Evolutionary conservation across 1,284 basidiomycete species (phyloP), one percentile per base, ranked within the genome.

Genomic region (Naganishia sp.): DNA sequence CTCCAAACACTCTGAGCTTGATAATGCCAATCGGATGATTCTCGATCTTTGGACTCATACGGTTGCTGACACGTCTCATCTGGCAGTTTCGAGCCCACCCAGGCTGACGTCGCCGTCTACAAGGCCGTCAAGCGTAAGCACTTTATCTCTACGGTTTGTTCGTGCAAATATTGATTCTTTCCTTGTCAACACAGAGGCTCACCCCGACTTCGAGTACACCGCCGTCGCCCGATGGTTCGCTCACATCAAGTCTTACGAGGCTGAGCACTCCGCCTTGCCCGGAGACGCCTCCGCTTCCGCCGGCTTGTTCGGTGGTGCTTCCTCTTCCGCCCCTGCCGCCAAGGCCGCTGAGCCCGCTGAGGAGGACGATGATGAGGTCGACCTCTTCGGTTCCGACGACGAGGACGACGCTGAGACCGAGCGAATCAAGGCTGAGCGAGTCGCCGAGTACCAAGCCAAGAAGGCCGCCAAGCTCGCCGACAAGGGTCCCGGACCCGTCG

Each of bases 71-170:
- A 13, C n/a, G 6, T 53, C 31, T 57, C 31, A 9, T 13, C 11
- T 57, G 68, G 53, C 76, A 99, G 95, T 70, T 93, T 92, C 84
- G 87, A 89, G 65, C 90, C 95, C 67, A 94, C 94, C 64, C 94
- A 98, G 83, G 94, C 95, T 70, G 95, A 99, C 83, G 94, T 97
- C 65, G 86, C 87, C 76, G 92, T 96, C 80, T 96, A 89, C 88
- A 91, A 92, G 80, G 83, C 88, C 48, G 66, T 80, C 69, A 73
- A 72, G 65, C 64, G 72, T 71, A 68, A 73, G 75, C 63, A 73
- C 73, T 61, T 9, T 42, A 18, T 6, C 46, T 54, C 18, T 43
- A 44, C 15, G 10, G n/a, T 52, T 15, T 36, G 53, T 59, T 15
- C 33, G 16, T 42, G 16, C 48, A 13, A 25, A n/a, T 43, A 18